A percentile compares a stretch with the other conserved stretches of the same genome.
Conservation (phyloP, 306 rosid genomes). For the Begonia peltatifolia region DNA sequence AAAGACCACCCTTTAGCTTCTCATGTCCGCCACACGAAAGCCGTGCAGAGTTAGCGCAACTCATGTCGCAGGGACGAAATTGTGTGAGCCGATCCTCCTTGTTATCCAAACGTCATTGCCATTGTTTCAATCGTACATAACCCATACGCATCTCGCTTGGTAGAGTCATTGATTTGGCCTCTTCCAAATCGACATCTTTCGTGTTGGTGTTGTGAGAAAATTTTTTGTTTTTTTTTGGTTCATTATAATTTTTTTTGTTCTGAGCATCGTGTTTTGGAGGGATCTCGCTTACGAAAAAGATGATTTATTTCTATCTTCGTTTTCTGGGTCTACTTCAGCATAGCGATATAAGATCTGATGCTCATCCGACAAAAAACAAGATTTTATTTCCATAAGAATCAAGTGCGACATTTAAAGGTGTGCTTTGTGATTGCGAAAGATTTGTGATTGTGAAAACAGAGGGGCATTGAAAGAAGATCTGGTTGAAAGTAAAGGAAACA, state of each 20-base stretch:
- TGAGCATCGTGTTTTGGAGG: conserved; percentile 2
- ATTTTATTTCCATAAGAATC: background rate
- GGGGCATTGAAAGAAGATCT: conserved; percentile 17
- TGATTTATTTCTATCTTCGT: background rate
- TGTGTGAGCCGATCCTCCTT: conserved; percentile 25
- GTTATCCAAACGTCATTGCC: conserved; percentile 16
- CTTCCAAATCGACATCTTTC: background rate
- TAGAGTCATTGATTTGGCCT: background rate
- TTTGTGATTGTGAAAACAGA: conserved; percentile 8
- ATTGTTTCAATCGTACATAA: conserved; percentile 7
- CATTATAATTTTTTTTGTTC: background rate
- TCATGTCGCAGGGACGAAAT: conserved; percentile 2
- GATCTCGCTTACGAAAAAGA: background rate
- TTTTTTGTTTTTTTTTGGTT: background rate
- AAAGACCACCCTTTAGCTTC: background rate
- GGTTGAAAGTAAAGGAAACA: conserved; percentile 18
- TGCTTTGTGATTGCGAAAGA: background rate
- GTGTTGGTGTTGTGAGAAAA: no score
- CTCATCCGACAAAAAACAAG: background rate
- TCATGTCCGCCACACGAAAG: background rate
- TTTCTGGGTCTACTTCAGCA: background rate
- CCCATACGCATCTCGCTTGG: background rate
- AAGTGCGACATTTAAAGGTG: background rate
- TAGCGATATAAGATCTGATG: background rate
- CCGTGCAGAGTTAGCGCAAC: background rate